Evolutionary conservation across 2,329 filamentous ascomycete genomes (phyloP), one percentile per base, ranked within the genome.

Genomic region (Gremmenia infestans): DNA sequence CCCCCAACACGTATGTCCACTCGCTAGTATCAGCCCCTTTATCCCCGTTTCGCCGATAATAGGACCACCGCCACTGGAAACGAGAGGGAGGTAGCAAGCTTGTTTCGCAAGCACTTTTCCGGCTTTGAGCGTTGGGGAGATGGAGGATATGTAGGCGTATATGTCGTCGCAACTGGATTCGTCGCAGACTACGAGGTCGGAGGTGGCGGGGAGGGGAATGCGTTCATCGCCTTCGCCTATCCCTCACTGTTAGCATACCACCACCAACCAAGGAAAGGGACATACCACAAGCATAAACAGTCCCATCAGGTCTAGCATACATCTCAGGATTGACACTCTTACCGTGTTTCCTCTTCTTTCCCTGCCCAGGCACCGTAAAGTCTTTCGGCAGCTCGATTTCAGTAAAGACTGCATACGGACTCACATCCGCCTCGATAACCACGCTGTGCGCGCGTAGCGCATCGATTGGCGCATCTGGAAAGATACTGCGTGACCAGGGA

Each of bases 1-100:
- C 0, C 94, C 94, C 94, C 94, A 99, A 74, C 93, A 97, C 1
- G 91, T 96, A 76, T 99, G 94, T 0, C 94, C 94, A 0, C 90
- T 81, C 0, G 94, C 94, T 57, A 97, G 77, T 71, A 88, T 86
- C 45, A 97, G 67, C 0, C 92, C 91, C 6, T 83, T 81, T 0
- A 87, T 82, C 2, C 81, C 80, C 7, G 91, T 92, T 52, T 79
- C 76, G 0, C 94, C 94, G 23, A 97, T 81, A 50, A 97, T 72
- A 5, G 94, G 93, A 46, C 79, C 76, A n/a, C 85, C 82, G 52
- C 71, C 72, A 11, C 67, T 72, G 22, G 72, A 74, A 2, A 73
- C 71, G 53, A 70, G 73, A 0, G 94, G 94, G 50, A 99, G 76
- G 72, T 99, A 99, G 73, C 94, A 99, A 23, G 94, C 92, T 74